Evolutionary conservation across 2,329 filamentous ascomycete species (phyloP), one percentile per base, ranked within the genome.

Genomic region (Venturia nashicola): DNA sequence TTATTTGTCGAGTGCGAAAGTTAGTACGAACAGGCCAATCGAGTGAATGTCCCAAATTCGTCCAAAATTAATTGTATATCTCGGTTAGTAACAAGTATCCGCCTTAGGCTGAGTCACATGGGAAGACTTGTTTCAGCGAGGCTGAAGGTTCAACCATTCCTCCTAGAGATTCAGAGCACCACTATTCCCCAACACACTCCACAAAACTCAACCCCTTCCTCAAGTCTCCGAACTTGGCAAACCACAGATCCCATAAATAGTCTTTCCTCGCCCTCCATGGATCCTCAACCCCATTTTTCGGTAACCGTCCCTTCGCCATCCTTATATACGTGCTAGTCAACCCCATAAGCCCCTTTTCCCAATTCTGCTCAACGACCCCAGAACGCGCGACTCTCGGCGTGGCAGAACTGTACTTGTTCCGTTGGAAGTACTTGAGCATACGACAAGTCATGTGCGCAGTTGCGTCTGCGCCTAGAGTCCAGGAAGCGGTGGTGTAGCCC

Each of bases 401-500:
- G 0, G 79, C 79, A 16, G 71, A 73, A 0, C 71, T 73, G 3
- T 76, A 73, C 0, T 75, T 74, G 12, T 78, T 74, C 5, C 75
- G 71, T 11, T 74, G 67, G 79, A 86, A 82, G 62, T 77, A 69
- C 69, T 78, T 78, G 62, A 85, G 68, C 6, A 87, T 70, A 0
- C 83, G 77, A 0, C 77, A 74, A 5, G 82, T 73, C 2, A 84
- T 75, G 32, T 74, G 73, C 0, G 78, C 77, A 1, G 80, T 80
- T 0, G 77, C 78, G 65, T 88, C 85, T 0, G 81, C 80, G 1
- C 83, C 84, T 0, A 86, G 75, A 0, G 85, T 87, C 85, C 86
- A 89, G 0, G 81, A 79, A 0, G 79, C 79, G 42, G 84, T 80
- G 36, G 79, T 78, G 71, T 87, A 89, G 4, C 86, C 86, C 9